Evolutionary conservation across 805 yeast species (phyloP).

Genomic region (Ogataea trehalophila): DNA sequence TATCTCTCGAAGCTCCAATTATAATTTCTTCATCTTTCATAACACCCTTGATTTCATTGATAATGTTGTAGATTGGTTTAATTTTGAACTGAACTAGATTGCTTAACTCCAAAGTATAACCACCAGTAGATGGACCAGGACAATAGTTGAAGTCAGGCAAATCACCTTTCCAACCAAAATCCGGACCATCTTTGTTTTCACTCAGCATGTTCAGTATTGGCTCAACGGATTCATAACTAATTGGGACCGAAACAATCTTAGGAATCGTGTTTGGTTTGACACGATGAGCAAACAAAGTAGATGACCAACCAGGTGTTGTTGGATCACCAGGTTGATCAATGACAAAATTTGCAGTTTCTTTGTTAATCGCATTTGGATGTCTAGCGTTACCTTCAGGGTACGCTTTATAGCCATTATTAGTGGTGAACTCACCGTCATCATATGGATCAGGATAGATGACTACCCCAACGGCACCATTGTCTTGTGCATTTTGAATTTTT

Average conservation of each 20-base stretch:
- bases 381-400: constrained; percentile 68
- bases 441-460: constrained; percentile 52
- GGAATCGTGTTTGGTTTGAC: constrained; percentile 41
- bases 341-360: constrained; percentile 56
- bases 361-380: constrained; percentile 53
- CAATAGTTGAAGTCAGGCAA: constrained; percentile 37
- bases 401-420: constrained; percentile 47
- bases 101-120: constrained; percentile 31
- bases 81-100: constrained; percentile 39
- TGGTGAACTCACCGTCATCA: constrained; percentile 56
- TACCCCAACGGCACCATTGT: constrained; percentile 58
- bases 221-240: constrained; percentile 38
- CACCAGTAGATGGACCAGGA: constrained; percentile 40
- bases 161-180: constrained; percentile 36
- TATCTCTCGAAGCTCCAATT: constrained; percentile 53
- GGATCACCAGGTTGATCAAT: constrained; percentile 72
- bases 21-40: constrained; percentile 47
- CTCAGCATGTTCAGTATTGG: constrained; percentile 37
- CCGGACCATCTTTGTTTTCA: constrained; percentile 34
- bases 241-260: constrained; percentile 49
- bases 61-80: constrained; percentile 43
- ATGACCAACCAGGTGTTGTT: constrained; percentile 68
- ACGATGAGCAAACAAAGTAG: constrained; percentile 39
- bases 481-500: constrained; percentile 58
- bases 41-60: constrained; percentile 54